Percentiles rank a stretch among this genome's conserved stretches.
Evolutionary conservation across 1,139 yeast species (phyloP).

Genomic region (Hemisphaericaspora subhashii): DNA sequence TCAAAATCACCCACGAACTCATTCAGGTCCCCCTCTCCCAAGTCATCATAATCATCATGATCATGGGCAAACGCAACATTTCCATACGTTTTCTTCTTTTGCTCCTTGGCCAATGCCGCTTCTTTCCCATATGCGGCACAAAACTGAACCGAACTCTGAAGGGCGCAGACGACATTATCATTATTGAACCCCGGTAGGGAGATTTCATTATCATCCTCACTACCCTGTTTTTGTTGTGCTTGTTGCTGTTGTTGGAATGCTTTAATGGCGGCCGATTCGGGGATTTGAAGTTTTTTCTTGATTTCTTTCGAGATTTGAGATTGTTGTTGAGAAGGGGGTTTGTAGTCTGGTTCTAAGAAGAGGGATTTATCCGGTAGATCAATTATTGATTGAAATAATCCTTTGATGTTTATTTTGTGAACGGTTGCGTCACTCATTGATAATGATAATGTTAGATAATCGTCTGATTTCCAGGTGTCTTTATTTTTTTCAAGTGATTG

Average conservation of each 20-base stretch:
- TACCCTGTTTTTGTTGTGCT: slow-evolving; percentile 3
- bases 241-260: slow-evolving; percentile 12
- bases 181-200: slow-evolving; percentile 20
- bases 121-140: slow-evolving; percentile 28
- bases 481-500: slow-evolving; percentile 8
- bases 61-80: background rate
- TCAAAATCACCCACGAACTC: background rate
- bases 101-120: slow-evolving; percentile 5
- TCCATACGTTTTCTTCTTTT: background rate
- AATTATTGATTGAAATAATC: slow-evolving; percentile 26
- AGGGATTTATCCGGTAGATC: slow-evolving; percentile 15
- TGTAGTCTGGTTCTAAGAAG: slow-evolving; percentile 15
- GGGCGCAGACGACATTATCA: slow-evolving; percentile 37
- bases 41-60: slow-evolving; percentile 5
- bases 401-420: slow-evolving; percentile 31
- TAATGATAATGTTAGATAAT: slow-evolving; percentile 30
- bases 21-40: background rate
- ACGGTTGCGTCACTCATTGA: slow-evolving; percentile 37
- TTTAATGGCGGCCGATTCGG: slow-evolving; percentile 1
- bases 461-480: slow-evolving; percentile 18
- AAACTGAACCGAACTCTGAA: slow-evolving; percentile 27
- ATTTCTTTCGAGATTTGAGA: slow-evolving; percentile 1
- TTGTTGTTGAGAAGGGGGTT: background rate
- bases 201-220: slow-evolving; percentile 13
- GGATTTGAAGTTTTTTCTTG: slow-evolving; percentile 8